Percentiles rank a stretch among this genome's conserved stretches.
phyloP scores from a whole-genome alignment of 352 stramenopile species.

The Pythium oligandrum region DNA sequence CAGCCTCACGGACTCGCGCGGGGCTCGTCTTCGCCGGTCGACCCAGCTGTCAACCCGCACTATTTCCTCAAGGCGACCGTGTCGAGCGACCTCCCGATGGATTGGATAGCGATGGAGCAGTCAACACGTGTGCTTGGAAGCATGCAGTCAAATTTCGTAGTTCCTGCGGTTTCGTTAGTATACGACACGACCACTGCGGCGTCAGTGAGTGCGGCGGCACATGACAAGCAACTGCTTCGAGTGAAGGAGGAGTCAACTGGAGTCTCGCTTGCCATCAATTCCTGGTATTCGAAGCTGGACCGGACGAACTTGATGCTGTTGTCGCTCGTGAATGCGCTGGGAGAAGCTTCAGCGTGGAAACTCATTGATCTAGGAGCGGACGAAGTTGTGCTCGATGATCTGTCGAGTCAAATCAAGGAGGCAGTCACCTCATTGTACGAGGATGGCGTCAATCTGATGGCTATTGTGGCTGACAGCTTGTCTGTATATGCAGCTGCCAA shows the following conservation, averaged over 20 bases:
- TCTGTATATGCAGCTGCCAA: slow-evolving; percentile 20
- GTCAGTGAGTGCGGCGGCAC: slow-evolving; percentile 3
- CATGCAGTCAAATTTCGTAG: slow-evolving; percentile 14
- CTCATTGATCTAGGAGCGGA: slow-evolving; percentile 52
- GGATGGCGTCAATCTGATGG: slow-evolving; percentile 57
- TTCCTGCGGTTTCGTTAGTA: slow-evolving; percentile 6
- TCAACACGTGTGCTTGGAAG: slow-evolving; percentile 27
- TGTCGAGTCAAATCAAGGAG: slow-evolving; percentile 50
- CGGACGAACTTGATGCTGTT: slow-evolving; percentile 53
- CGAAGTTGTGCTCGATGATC: slow-evolving; percentile 26
- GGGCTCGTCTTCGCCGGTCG: not conserved
- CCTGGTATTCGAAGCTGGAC: slow-evolving; percentile 47
- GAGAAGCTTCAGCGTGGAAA: slow-evolving; percentile 52
- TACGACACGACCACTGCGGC: slow-evolving; percentile 9
- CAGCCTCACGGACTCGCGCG: not conserved
- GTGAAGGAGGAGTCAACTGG: slow-evolving; percentile 57
- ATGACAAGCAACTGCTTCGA: slow-evolving; percentile 50
- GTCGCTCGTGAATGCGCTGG: slow-evolving; percentile 63
- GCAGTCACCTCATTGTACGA: slow-evolving; percentile 35
- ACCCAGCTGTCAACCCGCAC: slow-evolving; percentile 28
- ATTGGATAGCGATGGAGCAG: slow-evolving; percentile 59
- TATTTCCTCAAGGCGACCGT: slow-evolving; percentile 37
- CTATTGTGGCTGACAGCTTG: slow-evolving; percentile 55
- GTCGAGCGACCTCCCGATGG: slow-evolving; percentile 33
- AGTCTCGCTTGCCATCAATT: slow-evolving; percentile 62